Percentiles rank a stretch among this genome's conserved stretches.
These are phyloP conservation scores for Inga leiocalycina DNA, from an alignment of 306 rosid species.

Conservation along the genomic window DNA sequence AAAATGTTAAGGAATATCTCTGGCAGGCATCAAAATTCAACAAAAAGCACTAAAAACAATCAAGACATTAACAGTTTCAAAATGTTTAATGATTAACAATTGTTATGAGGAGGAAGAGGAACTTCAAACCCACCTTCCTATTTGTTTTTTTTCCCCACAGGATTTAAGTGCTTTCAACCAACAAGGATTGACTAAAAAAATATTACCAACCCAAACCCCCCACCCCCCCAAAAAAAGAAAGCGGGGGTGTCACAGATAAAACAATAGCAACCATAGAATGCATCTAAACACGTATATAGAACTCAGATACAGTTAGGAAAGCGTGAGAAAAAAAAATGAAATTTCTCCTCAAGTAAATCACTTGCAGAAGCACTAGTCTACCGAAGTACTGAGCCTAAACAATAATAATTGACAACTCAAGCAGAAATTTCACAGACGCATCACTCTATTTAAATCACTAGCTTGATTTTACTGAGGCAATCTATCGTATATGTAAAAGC, in stretches of 20 bases:
- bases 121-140: neutral
- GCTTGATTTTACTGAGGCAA: neutral
- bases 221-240: neutral
- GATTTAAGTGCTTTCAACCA: neutral
- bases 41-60: neutral
- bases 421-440: conserved; percentile 4
- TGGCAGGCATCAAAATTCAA: neutral
- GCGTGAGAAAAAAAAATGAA: neutral
- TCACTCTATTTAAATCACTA: conserved; percentile 15
- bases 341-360: conserved; percentile 13
- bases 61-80: neutral
- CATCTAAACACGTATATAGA: neutral
- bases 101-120: neutral
- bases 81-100: neutral
- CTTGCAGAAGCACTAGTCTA: neutral
- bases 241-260: neutral
- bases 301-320: neutral
- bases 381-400: neutral
- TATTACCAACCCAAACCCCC: neutral
- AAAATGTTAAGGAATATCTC: neutral
- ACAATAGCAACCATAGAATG: neutral
- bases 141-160: neutral
- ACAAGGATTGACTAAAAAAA: neutral
- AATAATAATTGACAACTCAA: neutral
- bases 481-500: neutral